These are phyloP conservation scores for Prunus salicina DNA, from an alignment of 306 rosid genomes.

Conservation along the genomic window DNA sequence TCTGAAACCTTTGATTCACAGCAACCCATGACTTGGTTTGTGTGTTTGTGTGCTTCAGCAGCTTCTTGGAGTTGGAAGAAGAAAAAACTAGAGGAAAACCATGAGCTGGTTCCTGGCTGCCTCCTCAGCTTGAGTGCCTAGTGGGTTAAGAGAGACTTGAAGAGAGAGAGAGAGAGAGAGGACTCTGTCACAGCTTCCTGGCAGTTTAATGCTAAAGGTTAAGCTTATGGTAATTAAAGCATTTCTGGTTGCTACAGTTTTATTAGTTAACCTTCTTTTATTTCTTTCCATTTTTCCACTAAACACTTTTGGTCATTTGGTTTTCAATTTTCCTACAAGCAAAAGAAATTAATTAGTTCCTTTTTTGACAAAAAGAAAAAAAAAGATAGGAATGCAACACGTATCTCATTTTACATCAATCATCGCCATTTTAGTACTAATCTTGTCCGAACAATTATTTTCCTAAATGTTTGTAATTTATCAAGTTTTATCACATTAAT, in stretches of 20 bases:
- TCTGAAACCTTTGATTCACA: conserved; percentile 51
- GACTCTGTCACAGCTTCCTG: not conserved
- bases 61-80: not conserved
- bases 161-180: not conserved
- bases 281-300: not conserved
- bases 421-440: not conserved
- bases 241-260: conserved; percentile 7
- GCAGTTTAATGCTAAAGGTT: not conserved
- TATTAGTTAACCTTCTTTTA: not conserved
- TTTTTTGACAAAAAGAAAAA: not conserved
- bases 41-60: not conserved
- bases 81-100: conserved; percentile 1
- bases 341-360: not conserved
- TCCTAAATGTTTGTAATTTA: not conserved
- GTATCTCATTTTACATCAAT: not conserved
- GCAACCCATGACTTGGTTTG: conserved; percentile 53
- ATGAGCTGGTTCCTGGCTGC: conserved; percentile 12
- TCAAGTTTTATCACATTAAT: not conserved
- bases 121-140: conserved; percentile 5
- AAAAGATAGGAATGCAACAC: not conserved
- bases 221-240: not conserved
- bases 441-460: not conserved
- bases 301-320: not conserved
- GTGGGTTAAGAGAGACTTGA: conserved; percentile 2
- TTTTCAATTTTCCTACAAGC: not conserved